Base-by-base conservation (phyloP, 352 stramenopile species). In the Phytophthora rubi region DNA sequence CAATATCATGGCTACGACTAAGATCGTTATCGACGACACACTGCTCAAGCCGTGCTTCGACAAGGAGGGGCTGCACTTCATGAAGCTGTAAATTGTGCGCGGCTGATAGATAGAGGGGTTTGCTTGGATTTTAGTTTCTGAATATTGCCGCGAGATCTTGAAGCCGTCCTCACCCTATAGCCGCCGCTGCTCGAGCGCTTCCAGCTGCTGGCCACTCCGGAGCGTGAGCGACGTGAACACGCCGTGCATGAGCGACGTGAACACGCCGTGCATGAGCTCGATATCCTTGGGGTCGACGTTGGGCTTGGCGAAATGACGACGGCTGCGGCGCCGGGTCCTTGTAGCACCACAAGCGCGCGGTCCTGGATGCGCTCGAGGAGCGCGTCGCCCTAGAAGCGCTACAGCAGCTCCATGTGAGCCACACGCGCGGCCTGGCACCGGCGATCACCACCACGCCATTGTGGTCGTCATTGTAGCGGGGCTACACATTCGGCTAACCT, bases 161-260 rank as follows among this genome's bases (percentile, higher is more conserved):
- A 99, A 99, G 18, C 98, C 98, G 80, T 99, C 98, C 77, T 99
- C 98, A 28, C 98, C 98, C 33, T 99, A 89, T 99, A 99, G 10
- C 98, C 98, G 78, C 98, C 99, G 68, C 98, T 26, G 97, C 15
- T 90, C 97, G 49, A 98, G 69, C 23, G 93, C 91, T 42, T 98
- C 88, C 48, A 97, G 79, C 70, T 93, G 86, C 13, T 67, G 70
- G 33, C 75, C 70, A 10, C 66, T 42, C 16, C 61, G 23, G 2
- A 69, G 65, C 35, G 74, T 78, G 35, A 99, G 77, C 2, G 89
- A 89, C 28, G 88, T 96, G 80, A 96, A 94, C 6, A 86, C 62
- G 33, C 97, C 95, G 33, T 92, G 98, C 98, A 99, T 99, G 80
- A 99, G 99, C 37, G 89, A 89, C 28, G 88, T 96, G 80, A 96